Evolutionary conservation across 108 stramenopile species (phyloP).

Genomic region (Ochromonas danica): DNA sequence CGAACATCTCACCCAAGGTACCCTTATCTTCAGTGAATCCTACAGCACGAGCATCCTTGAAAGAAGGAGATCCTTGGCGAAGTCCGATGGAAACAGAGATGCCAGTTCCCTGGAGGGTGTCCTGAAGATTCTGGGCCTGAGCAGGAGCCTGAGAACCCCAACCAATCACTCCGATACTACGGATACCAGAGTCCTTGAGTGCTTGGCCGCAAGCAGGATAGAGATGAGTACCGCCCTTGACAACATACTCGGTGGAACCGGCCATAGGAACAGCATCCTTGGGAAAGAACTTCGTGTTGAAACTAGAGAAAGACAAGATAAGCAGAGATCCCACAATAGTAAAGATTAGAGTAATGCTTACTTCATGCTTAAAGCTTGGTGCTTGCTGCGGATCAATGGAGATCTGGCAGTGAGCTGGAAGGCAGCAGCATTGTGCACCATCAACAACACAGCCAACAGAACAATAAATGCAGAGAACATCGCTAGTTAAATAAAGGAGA

Average conservation of each 20-base stretch:
- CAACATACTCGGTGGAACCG: constrained; percentile 86
- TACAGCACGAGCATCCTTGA: constrained; percentile 76
- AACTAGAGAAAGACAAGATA: constrained; percentile 40
- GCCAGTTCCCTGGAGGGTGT: constrained; percentile 79
- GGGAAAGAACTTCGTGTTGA: constrained; percentile 81
- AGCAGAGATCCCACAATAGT: too few species aligned
- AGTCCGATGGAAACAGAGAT: constrained; percentile 87
- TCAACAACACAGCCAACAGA: too few species aligned
- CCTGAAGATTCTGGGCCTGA: constrained; percentile 90
- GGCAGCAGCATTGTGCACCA: too few species aligned
- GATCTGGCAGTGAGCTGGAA: too few species aligned
- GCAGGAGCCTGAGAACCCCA: constrained; percentile 98
- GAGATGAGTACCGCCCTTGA: constrained; percentile 93
- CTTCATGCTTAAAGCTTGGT: too few species aligned
- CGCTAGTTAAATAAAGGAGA: too few species aligned
- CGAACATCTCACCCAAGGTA: constrained; percentile 94
- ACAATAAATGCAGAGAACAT: too few species aligned
- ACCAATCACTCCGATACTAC: constrained; percentile 91
- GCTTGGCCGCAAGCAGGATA: constrained; percentile 87
- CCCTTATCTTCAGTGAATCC: constrained; percentile 84
- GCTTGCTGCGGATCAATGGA: too few species aligned
- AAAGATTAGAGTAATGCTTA: too few species aligned
- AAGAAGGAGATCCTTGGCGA: constrained; percentile 83
- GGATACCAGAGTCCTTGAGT: constrained; percentile 77
- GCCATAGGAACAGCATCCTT: constrained; percentile 75